Evolutionary conservation across 1,139 yeast genomes (phyloP).

Genomic region (Suhomyces maxii): DNA sequence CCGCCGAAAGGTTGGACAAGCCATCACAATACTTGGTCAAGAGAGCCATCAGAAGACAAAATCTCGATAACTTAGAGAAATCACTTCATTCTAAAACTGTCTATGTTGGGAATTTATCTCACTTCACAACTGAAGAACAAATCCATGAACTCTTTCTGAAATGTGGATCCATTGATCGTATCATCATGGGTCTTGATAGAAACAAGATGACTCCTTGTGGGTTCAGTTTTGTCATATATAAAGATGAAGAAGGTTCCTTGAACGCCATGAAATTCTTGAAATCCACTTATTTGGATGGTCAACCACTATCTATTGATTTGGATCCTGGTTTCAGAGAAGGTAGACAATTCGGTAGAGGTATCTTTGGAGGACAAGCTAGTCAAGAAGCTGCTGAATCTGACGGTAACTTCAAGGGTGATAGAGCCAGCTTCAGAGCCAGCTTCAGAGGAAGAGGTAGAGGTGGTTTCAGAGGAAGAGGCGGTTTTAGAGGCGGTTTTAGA

Average conservation of each 20-base stretch:
- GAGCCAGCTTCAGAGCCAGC: slow-evolving; percentile 16
- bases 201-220: slow-evolving; percentile 92
- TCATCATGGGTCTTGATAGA: slow-evolving; percentile 92
- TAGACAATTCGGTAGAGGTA: slow-evolving; percentile 91
- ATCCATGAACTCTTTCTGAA: slow-evolving; percentile 80
- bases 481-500: slow-evolving; percentile 23
- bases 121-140: slow-evolving; percentile 92
- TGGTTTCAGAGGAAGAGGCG: slow-evolving; percentile 23
- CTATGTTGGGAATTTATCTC: slow-evolving; percentile 82
- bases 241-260: slow-evolving; percentile 65
- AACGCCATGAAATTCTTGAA: slow-evolving; percentile 80
- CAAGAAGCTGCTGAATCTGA: slow-evolving; percentile 33
- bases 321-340: slow-evolving; percentile 97
- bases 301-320: slow-evolving; percentile 75
- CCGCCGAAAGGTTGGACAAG: slow-evolving; percentile 67
- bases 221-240: slow-evolving; percentile 85
- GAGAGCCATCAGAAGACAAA: slow-evolving; percentile 62
- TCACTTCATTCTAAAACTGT: slow-evolving; percentile 70
- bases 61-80: slow-evolving; percentile 59
- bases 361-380: slow-evolving; percentile 78
- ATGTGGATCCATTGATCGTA: slow-evolving; percentile 73
- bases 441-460: slow-evolving; percentile 33
- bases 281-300: slow-evolving; percentile 79
- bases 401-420: slow-evolving; percentile 19
- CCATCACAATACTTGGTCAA: slow-evolving; percentile 76